These are phyloP conservation scores for Penicillium simplicissimum DNA, from an alignment of 495 filamentous ascomycete genomes.

Conservation along the genomic window DNA sequence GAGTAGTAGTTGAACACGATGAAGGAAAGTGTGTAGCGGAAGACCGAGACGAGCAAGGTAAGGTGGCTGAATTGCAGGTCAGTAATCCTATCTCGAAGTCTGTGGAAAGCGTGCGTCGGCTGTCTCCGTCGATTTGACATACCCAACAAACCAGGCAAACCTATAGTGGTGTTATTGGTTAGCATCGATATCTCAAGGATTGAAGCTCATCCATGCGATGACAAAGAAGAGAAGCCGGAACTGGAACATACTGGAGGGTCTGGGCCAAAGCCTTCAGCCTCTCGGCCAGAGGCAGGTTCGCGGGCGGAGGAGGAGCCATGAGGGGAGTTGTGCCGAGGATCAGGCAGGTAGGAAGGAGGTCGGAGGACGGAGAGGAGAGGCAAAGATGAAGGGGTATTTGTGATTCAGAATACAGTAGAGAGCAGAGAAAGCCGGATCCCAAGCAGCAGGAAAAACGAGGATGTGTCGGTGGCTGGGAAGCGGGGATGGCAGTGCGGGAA, in stretches of 20 bases:
- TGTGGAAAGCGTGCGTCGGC: conserved; percentile 3
- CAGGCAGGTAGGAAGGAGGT: neutral
- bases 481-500: conserved; percentile 15
- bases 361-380: neutral
- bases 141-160: conserved; percentile 90
- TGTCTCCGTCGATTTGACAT: conserved; percentile 43
- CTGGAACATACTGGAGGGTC: conserved; percentile 76
- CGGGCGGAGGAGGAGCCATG: conserved; percentile 82
- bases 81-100: conserved; percentile 14
- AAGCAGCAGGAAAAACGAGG: conserved; percentile 8
- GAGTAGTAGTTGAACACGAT: conserved; percentile 80
- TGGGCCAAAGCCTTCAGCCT: conserved; percentile 75
- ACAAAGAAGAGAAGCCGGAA: conserved; percentile 17
- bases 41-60: conserved; percentile 75
- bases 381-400: neutral
- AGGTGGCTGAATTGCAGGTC: conserved; percentile 62
- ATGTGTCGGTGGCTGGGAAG: conserved; percentile 31
- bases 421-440: conserved; percentile 5
- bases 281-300: conserved; percentile 68
- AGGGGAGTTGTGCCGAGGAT: conserved; percentile 13
- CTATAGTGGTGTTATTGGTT: conserved; percentile 31
- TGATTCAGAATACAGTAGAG: neutral
- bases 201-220: conserved; percentile 19
- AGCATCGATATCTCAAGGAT: conserved; percentile 38
- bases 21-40: conserved; percentile 80